These are phyloP conservation scores for Saksenaea vasiformis DNA, from an alignment of 371 early-diverging fungal genomes.

Conservation along the genomic window DNA sequence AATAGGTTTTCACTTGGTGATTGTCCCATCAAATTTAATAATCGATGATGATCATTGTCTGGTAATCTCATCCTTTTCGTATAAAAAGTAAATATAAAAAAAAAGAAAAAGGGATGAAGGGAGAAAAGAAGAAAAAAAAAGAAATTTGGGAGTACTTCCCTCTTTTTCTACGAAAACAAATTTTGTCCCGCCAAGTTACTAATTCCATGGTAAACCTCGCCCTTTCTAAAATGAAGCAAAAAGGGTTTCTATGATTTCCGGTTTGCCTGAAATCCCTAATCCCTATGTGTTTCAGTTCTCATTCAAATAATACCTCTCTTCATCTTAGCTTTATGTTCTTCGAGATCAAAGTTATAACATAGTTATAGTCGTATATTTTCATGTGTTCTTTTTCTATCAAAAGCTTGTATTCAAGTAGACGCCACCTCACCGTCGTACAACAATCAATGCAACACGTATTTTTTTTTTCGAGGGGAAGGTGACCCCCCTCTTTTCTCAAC, in stretches of 20 bases:
- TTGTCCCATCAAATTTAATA: constrained; percentile 25
- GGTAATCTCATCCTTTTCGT: constrained; percentile 1
- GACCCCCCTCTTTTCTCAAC: not conserved
- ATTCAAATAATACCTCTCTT: constrained; percentile 4
- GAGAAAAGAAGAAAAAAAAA: constrained; percentile 11
- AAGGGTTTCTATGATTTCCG: constrained; percentile 2
- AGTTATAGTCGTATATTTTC: not conserved
- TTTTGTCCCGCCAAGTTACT: constrained; percentile 3
- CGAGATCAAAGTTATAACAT: not conserved
- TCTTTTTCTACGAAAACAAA: constrained; percentile 2
- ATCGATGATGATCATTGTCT: constrained; percentile 11
- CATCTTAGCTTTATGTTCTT: not conserved
- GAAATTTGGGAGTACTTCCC: not conserved
- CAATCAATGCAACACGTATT: constrained; percentile 5
- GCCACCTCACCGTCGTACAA: constrained; percentile 3
- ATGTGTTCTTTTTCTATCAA: constrained; percentile 2
- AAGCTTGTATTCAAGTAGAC: not conserved
- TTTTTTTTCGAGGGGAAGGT: not conserved
- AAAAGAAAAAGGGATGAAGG: constrained; percentile 10
- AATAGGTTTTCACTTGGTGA: constrained; percentile 21
- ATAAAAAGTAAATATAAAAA: not conserved
- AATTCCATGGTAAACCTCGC: constrained; percentile 7
- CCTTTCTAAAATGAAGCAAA: constrained; percentile 9
- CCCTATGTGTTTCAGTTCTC: constrained; percentile 22
- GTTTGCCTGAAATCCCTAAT: constrained; percentile 4